Conservation (phyloP, 345 rosid species). For the Eucalyptus rudis region DNA sequence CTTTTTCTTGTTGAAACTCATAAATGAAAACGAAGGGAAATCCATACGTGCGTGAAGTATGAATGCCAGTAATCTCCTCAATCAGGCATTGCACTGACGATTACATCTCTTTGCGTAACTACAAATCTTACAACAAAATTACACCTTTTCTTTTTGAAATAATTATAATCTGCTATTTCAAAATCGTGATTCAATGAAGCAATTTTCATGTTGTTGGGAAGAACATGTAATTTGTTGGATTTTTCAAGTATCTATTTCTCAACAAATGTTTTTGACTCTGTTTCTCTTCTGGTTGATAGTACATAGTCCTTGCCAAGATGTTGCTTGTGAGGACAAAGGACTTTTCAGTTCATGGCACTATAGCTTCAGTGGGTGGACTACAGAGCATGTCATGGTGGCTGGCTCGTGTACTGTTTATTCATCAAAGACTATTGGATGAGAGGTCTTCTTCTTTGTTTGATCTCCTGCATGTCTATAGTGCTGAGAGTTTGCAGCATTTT, state of each 20-base stretch:
- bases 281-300: constrained; percentile 24
- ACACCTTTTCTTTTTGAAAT: neutral
- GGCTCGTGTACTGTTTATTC: constrained; percentile 47
- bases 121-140: neutral
- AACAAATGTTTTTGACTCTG: neutral
- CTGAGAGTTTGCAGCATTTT: constrained; percentile 47
- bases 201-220: neutral
- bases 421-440: constrained; percentile 80
- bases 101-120: neutral
- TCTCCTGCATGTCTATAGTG: constrained; percentile 52
- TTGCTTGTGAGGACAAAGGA: constrained; percentile 68
- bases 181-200: neutral
- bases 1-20: neutral
- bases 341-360: constrained; percentile 36
- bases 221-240: neutral
- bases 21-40: neutral
- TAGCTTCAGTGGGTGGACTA: constrained; percentile 21
- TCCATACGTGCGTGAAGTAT: neutral
- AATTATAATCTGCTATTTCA: neutral
- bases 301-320: constrained; percentile 62
- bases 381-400: constrained; percentile 93
- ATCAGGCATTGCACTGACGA: neutral
- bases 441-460: constrained; percentile 75
- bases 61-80: neutral
- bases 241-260: neutral